Percentiles rank a stretch among this genome's conserved stretches.
Conservation (phyloP, 495 filamentous ascomycete genomes). For the Endocarpon pusillum region DNA sequence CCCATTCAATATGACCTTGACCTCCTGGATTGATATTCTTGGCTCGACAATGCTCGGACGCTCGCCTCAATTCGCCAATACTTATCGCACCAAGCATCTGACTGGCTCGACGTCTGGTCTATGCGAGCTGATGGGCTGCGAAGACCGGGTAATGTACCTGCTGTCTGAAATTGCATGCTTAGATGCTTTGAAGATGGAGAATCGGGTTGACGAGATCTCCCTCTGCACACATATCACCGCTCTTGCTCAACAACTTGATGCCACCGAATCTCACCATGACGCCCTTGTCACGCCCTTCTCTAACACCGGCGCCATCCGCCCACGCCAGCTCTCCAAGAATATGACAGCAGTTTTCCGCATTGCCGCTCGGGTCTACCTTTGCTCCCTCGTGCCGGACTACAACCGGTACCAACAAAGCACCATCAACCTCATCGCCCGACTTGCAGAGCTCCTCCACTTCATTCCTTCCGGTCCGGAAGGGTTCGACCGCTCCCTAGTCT, state of each 20-base stretch:
- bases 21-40: conserved; percentile 93
- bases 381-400: conserved; percentile 80
- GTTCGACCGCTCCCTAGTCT: conserved; percentile 79
- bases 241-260: conserved; percentile 65
- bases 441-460: conserved; percentile 51
- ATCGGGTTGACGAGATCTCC: conserved; percentile 58
- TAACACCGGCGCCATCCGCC: conserved; percentile 54
- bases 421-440: conserved; percentile 52
- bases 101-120: conserved; percentile 55
- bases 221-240: conserved; percentile 71
- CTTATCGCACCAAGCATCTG: conserved; percentile 81
- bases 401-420: conserved; percentile 52
- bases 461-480: conserved; percentile 69
- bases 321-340: conserved; percentile 65
- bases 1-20: conserved; percentile 88
- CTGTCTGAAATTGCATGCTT: conserved; percentile 95
- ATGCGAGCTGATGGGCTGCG: conserved; percentile 91
- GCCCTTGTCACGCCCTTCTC: conserved; percentile 34
- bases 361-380: conserved; percentile 87
- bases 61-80: conserved; percentile 74
- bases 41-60: conserved; percentile 82
- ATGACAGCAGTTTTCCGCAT: conserved; percentile 81
- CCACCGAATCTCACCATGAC: conserved; percentile 48
- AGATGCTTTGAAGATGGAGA: conserved; percentile 68
- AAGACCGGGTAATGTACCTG: conserved; percentile 93